Evolutionary conservation across 1,284 basidiomycete species (phyloP).

Genomic region (Neolentinus lepideus): DNA sequence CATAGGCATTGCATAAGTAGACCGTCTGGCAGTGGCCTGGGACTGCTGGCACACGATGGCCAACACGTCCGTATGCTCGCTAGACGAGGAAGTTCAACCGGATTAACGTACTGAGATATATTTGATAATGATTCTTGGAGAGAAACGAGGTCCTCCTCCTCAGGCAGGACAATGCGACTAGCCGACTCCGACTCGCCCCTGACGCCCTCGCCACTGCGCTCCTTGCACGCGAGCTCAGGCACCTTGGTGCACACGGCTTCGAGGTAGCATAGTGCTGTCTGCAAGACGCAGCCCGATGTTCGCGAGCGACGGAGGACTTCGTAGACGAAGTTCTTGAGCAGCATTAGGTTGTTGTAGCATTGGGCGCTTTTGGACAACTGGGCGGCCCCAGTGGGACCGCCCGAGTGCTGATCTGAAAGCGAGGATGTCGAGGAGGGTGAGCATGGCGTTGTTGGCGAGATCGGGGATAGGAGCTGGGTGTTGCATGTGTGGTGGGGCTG

Average conservation of each 20-base stretch:
- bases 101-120: neutral
- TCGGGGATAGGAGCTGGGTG: constrained; percentile 38
- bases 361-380: constrained; percentile 9
- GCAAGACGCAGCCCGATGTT: constrained; percentile 67
- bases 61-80: neutral
- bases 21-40: constrained; percentile 5
- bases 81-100: constrained; percentile 5
- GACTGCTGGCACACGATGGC: constrained; percentile 12
- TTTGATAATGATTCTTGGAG: neutral
- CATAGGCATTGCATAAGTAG: neutral
- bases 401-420: constrained; percentile 13
- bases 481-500: constrained; percentile 22
- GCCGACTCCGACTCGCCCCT: constrained; percentile 33
- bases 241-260: constrained; percentile 65
- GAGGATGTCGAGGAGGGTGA: constrained; percentile 27
- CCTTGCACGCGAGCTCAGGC: constrained; percentile 48
- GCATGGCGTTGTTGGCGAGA: constrained; percentile 19
- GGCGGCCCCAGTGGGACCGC: constrained; percentile 11
- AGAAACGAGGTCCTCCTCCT: constrained; percentile 15
- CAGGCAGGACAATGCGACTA: constrained; percentile 30
- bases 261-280: constrained; percentile 74
- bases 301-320: constrained; percentile 71
- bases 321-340: constrained; percentile 67
- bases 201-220: constrained; percentile 33
- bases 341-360: constrained; percentile 32